Base-by-base conservation (phyloP, 1,284 basidiomycete genomes). In the Moesziomyces antarcticus region DNA sequence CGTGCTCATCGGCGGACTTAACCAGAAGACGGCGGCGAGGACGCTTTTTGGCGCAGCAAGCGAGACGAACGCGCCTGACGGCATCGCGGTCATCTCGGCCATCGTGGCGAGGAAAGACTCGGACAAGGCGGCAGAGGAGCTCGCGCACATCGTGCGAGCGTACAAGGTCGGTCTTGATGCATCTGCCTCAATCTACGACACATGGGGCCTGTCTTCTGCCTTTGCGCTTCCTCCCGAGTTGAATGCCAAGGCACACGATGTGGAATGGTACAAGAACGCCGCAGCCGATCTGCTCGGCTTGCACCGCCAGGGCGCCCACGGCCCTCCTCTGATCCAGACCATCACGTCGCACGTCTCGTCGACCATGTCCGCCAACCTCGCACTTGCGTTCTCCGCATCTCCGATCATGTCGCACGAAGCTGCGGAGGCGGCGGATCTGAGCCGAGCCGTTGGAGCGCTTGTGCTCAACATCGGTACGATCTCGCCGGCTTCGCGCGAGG, bases 391-490 rank as follows among this genome's bases (percentile, higher is more conserved):
- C 6, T 92, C 92, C 35, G 93, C 91, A 14, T 94, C 92, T 55
- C 95, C 95, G 1, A 96, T 97, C 82, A 98, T 97, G 94, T 80
- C 77, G 40, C 78, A 80, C 61, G 79, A 82, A 56, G 79, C 90
- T 0, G 87, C 89, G 68, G 95, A 98, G 84, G 93, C 94, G 86
- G 88, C 89, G 25, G 93, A 96, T 72, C 87, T 98, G 16, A 88
- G 89, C 53, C 86, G 86, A 16, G 88, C 90, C 25, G 89, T 89
- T 44, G 89, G 90, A 9, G 90, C 89, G 0, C 86, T 97, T 7
- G 87, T 98, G 11, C 86, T 97, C 73, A 98, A 98, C 85, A 93
- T 97, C 73, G 95, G 95, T 14, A 97, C 95, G 1, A 88, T 97
- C 80, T 86, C 85, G 5, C 85, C 86, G 45, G 88, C 90, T 52